phyloP scores from a whole-genome alignment of 106 monocot species.

The Apostasia shenzhenica region DNA sequence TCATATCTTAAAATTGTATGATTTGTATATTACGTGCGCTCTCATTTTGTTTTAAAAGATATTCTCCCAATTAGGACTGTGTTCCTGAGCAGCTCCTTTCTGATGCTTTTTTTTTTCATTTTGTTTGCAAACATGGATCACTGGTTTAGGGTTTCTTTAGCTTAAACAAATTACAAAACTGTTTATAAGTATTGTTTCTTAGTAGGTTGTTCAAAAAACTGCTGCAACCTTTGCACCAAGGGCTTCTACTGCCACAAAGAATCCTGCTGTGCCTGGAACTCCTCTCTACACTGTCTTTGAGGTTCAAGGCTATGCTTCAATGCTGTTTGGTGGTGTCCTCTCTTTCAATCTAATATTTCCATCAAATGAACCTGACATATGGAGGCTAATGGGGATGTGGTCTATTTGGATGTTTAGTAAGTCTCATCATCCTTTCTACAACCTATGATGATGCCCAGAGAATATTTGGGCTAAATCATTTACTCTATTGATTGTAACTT shows the following conservation, averaged over 20 bases:
- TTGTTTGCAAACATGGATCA: no score
- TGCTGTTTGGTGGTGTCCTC: constrained; percentile 84
- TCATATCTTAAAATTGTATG: no score
- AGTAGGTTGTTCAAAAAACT: constrained; percentile 86
- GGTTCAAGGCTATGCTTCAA: constrained; percentile 89
- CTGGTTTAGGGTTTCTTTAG: no score
- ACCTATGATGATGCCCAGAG: neutral
- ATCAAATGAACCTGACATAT: constrained; percentile 90
- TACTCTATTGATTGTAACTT: no score
- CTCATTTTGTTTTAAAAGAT: no score
- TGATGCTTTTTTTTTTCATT: no score
- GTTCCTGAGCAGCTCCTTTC: no score
- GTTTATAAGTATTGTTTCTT: no score
- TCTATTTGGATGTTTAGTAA: constrained; percentile 99
- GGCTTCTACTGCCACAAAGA: constrained; percentile 83
- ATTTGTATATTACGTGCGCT: no score
- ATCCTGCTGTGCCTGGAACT: constrained; percentile 92
- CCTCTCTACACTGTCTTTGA: constrained; percentile 83
- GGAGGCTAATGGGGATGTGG: constrained; percentile 99
- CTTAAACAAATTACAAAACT: no score
- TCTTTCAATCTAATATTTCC: constrained; percentile 96
- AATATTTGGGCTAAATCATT: no score
- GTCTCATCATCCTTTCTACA: constrained; percentile 16
- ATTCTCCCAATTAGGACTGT: no score
- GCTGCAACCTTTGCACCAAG: constrained; percentile 97